Evolutionary conservation across 345 rosid genomes (phyloP), one percentile per base, ranked within the genome.

Genomic region (Psidium guajava): DNA sequence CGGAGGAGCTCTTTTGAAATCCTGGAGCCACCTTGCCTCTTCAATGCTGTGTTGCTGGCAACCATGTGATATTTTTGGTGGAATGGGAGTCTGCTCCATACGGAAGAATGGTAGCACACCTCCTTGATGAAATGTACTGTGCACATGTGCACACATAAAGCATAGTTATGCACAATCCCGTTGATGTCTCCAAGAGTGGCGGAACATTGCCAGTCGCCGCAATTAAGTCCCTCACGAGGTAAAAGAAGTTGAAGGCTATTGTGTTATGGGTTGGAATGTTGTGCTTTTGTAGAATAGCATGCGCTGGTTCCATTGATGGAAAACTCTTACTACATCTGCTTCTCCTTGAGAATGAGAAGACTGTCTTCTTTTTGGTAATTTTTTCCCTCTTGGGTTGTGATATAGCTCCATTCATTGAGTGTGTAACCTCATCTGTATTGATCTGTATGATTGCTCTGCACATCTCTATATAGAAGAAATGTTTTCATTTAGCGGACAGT

Each of bases 1-100:
- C 93, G 16, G 93, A 91, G 86, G 93, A 91, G 89, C 91, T 91
- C 28, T 91, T 91, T 88, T 91, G 87, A 89, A 73, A 56, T 81
- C 56, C 74, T 16, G 47, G 54, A 59, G 59, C 47, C 44, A 83
- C 82, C 27, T 81, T 64, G 83, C 61, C 20, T 42, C 54, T 42
- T 24, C 11, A 54, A 6, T 0, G 6, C 56, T 25, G 27, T 14
- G 6, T 81, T 11, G 21, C 58, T 4, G 27, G 55, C 58, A 59
- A 82, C 24, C 44, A 40, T 54, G 81, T 32, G 36, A 40, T 40
- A 42, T 18, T 74, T 77, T 58, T 28, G 64, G 86, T 74, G 83
- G 85, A 22, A 69, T 69, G 25, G 25, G 18, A 36, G 77, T 69
- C 77, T 69, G 24, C 77, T 32, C 11, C 77, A 8, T 32, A 11